Percentiles rank a stretch among this genome's conserved stretches.
These are phyloP conservation scores for Furcasterigmium furcatum DNA, from an alignment of 2,329 filamentous ascomycete genomes.

Conservation along the genomic window DNA sequence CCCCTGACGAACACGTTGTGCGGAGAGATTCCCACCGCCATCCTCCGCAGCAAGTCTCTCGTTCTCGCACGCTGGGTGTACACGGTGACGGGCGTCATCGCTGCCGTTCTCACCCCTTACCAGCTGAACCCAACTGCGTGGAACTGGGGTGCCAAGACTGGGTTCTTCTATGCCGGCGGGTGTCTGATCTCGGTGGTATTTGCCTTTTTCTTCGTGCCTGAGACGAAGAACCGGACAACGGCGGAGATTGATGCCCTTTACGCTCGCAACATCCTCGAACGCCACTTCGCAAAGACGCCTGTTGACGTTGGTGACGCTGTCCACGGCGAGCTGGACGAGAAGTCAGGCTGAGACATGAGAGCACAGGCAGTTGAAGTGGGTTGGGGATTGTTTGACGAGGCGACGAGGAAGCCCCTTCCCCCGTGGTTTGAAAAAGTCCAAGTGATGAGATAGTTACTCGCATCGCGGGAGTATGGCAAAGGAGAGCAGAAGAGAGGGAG, in stretches of 20 bases:
- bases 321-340: too few relatives aligned
- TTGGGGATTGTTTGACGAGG: too few relatives aligned
- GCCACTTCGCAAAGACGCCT: too few relatives aligned
- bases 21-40: not conserved
- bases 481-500: too few relatives aligned
- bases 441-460: too few relatives aligned
- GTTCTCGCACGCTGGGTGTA: constrained; percentile 6
- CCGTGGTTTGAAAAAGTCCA: too few relatives aligned
- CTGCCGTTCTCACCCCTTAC: constrained; percentile 15
- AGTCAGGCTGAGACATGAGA: too few relatives aligned
- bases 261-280: too few relatives aligned
- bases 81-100: constrained; percentile 18
- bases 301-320: too few relatives aligned
- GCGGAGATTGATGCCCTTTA: constrained; percentile 14
- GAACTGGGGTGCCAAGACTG: constrained; percentile 32
- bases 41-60: not conserved
- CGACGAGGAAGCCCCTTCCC: too few relatives aligned
- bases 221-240: constrained; percentile 14
- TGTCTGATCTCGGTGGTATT: constrained; percentile 19
- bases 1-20: constrained; percentile 15
- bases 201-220: constrained; percentile 27
- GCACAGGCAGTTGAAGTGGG: too few relatives aligned
- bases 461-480: too few relatives aligned
- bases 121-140: constrained; percentile 20
- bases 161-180: constrained; percentile 31